These are phyloP conservation scores for Cerrena zonata DNA, from an alignment of 1,284 basidiomycete genomes.

Conservation along the genomic window DNA sequence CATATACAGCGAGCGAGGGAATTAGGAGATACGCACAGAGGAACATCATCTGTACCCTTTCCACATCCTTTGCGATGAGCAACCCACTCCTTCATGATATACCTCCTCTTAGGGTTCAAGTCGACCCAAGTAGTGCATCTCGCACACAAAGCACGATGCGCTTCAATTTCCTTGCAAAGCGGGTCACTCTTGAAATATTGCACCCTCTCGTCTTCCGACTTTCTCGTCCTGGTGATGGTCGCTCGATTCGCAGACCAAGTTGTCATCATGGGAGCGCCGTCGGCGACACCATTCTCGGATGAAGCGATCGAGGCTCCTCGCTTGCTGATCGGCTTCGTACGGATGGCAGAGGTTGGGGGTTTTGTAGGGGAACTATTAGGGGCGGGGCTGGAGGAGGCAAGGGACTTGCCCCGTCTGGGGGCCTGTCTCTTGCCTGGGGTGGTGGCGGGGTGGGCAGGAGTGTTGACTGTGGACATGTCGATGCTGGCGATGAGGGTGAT, in stretches of 20 bases:
- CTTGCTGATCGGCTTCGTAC: conserved; percentile 3
- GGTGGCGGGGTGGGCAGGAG: neutral
- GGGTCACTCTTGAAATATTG: conserved; percentile 57
- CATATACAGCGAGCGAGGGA: neutral
- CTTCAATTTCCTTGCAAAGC: conserved; percentile 48
- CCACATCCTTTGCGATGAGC: conserved; percentile 44
- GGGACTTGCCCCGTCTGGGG: neutral
- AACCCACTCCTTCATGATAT: conserved; percentile 55
- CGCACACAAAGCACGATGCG: conserved; percentile 48
- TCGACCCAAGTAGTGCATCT: conserved; percentile 49
- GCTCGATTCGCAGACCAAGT: neutral
- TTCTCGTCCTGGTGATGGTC: conserved; percentile 25
- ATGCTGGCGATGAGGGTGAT: neutral
- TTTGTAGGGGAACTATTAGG: neutral
- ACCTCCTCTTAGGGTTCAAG: conserved; percentile 48
- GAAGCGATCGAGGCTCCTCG: conserved; percentile 4
- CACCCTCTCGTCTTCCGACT: conserved; percentile 53
- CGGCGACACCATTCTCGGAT: neutral
- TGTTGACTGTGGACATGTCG: neutral
- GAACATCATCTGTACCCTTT: neutral
- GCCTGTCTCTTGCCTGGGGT: neutral
- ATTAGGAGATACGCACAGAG: neutral
- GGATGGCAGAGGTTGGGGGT: neutral
- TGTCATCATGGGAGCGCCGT: neutral
- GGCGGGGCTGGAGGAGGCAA: neutral